Percentiles rank a stretch among this genome's conserved stretches.
These are phyloP conservation scores for Metarhizium album DNA, from an alignment of 2,329 filamentous ascomycete genomes.

Conservation along the genomic window DNA sequence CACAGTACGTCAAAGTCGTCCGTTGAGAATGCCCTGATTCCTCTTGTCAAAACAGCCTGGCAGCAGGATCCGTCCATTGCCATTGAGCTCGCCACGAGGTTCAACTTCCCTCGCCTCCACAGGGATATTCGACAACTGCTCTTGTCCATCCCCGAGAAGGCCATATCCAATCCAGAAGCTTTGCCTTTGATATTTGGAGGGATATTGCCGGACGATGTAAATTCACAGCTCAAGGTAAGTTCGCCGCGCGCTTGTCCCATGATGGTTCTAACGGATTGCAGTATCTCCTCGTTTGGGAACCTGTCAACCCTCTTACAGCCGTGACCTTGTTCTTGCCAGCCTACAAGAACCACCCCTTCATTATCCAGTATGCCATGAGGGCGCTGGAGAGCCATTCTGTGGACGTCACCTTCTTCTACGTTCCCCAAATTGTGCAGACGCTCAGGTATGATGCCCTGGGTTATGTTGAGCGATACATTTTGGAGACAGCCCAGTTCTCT, in stretches of 20 bases:
- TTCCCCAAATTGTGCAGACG: constrained; percentile 94
- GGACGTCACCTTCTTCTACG: constrained; percentile 98
- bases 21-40: constrained; percentile 38
- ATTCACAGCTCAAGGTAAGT: constrained; percentile 64
- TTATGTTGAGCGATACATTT: constrained; percentile 91
- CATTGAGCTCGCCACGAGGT: constrained; percentile 72
- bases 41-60: constrained; percentile 77
- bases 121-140: constrained; percentile 71
- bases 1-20: constrained; percentile 29
- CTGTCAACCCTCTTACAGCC: constrained; percentile 86
- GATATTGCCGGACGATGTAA: constrained; percentile 66
- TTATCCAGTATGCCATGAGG: constrained; percentile 94
- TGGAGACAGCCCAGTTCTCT: constrained; percentile 96
- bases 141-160: constrained; percentile 74
- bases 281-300: constrained; percentile 87
- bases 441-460: constrained; percentile 86
- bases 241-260: neutral
- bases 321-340: constrained; percentile 87
- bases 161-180: constrained; percentile 69
- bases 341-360: constrained; percentile 82
- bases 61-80: constrained; percentile 73
- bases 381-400: constrained; percentile 87
- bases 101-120: constrained; percentile 61
- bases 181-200: constrained; percentile 72
- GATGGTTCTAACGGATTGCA: constrained; percentile 22